Evolutionary conservation across 1,139 yeast species (phyloP).

Genomic region (Blastobotrys capitulatus): DNA sequence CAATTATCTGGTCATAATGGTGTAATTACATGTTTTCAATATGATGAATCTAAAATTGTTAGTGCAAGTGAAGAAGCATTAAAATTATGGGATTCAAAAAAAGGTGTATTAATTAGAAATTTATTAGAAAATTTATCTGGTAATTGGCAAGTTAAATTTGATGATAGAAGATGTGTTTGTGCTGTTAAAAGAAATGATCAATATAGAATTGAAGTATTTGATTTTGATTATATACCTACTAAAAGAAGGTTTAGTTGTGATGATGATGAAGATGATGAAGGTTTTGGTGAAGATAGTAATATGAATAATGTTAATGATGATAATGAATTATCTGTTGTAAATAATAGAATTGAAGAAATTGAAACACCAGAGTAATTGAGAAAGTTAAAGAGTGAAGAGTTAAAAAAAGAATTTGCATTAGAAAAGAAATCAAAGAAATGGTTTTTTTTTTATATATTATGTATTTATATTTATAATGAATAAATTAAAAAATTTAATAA

Average conservation of each 20-base stretch:
- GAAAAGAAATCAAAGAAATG: no score
- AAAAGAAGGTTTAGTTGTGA: not conserved
- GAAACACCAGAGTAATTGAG: not conserved
- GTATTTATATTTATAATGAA: no score
- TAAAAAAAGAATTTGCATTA: no score
- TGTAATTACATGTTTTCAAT: constrained; percentile 91
- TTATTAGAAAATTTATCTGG: constrained; percentile 69
- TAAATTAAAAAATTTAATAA: no score
- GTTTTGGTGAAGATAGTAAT: not conserved
- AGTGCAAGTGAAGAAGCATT: constrained; percentile 85
- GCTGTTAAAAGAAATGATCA: constrained; percentile 79
- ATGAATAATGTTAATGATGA: not conserved
- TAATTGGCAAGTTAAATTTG: constrained; percentile 93
- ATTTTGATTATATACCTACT: constrained; percentile 47
- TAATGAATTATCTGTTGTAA: not conserved
- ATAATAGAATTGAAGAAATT: not conserved
- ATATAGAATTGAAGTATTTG: constrained; percentile 74
- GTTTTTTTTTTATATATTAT: no score
- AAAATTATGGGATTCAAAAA: constrained; percentile 76
- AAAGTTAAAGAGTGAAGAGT: not conserved
- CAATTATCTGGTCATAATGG: constrained; percentile 79
- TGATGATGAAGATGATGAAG: not conserved
- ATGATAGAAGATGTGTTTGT: constrained; percentile 78
- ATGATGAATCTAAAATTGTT: constrained; percentile 76
- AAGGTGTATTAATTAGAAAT: constrained; percentile 73